A percentile compares a stretch with the other conserved stretches of the same genome.
Evolutionary conservation across 352 stramenopile species (phyloP).

Genomic region (Phytophthora boehmeriae): DNA sequence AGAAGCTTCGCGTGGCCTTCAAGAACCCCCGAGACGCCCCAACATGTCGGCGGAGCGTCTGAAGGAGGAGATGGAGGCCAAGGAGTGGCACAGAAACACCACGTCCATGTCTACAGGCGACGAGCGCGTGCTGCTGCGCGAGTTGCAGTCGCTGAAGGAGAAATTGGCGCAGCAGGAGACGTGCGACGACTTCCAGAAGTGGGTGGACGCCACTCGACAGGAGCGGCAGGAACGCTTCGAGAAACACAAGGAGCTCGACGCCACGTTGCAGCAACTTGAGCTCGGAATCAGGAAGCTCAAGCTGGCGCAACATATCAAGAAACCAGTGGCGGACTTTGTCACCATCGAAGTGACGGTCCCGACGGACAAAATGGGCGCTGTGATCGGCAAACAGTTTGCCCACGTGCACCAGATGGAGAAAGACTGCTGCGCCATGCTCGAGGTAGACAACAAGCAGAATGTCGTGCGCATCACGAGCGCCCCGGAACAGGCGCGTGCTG

Average conservation of each 20-base stretch:
- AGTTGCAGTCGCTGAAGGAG: slow-evolving; percentile 68
- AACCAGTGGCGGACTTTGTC: slow-evolving; percentile 41
- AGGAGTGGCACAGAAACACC: slow-evolving; percentile 69
- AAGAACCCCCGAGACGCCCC: slow-evolving; percentile 69
- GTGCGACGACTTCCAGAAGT: slow-evolving; percentile 61
- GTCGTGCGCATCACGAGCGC: slow-evolving; percentile 64
- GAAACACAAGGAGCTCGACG: slow-evolving; percentile 55
- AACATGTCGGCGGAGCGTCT: slow-evolving; percentile 58
- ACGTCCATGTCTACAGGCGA: slow-evolving; percentile 77
- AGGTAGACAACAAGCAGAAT: slow-evolving; percentile 66
- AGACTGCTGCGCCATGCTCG: slow-evolving; percentile 61
- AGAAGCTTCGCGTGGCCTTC: slow-evolving; percentile 71
- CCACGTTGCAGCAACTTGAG: slow-evolving; percentile 60
- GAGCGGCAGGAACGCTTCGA: slow-evolving; percentile 69
- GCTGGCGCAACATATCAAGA: slow-evolving; percentile 50
- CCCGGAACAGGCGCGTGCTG: slow-evolving; percentile 37
- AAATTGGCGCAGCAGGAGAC: slow-evolving; percentile 56
- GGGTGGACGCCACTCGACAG: slow-evolving; percentile 55
- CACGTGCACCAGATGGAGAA: slow-evolving; percentile 66
- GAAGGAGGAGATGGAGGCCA: slow-evolving; percentile 57
- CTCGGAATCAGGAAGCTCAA: slow-evolving; percentile 52
- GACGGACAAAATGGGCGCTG: slow-evolving; percentile 62
- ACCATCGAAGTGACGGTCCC: slow-evolving; percentile 65
- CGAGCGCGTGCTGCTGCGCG: slow-evolving; percentile 72
- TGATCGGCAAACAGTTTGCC: slow-evolving; percentile 71